Evolutionary conservation across 1,284 basidiomycete species (phyloP), one percentile per base, ranked within the genome.

Genomic region (Stereum hirsutum): DNA sequence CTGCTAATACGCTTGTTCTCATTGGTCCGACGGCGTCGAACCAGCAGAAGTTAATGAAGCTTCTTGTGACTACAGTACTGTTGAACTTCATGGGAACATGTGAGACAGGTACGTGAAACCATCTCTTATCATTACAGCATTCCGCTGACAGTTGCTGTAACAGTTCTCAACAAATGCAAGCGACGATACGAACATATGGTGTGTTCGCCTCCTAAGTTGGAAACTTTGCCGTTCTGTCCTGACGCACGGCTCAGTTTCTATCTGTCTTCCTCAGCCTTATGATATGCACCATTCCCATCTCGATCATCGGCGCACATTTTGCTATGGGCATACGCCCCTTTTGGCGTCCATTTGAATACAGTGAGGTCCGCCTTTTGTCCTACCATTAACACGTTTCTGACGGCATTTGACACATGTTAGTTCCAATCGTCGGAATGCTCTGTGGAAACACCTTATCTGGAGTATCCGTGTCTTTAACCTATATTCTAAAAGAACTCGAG

Each of bases 351-450:
- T 78, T 81, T 34, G 80, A 89, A 59, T 91, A 81, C 52, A 81
- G 87, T 89, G 49, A 45, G 75, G 56, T 11, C 17, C 21, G n/a
- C n/a, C n/a, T n/a, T n/a, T n/a, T n/a, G n/a, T n/a, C n/a, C n/a
- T n/a, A n/a, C n/a, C n/a, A n/a, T n/a, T n/a, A n/a, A n/a, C n/a
- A n/a, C n/a, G n/a, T n/a, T n/a, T n/a, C n/a, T n/a, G n/a, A n/a
- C n/a, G n/a, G n/a, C n/a, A n/a, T n/a, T n/a, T n/a, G n/a, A n/a
- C n/a, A n/a, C n/a, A n/a, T n/a, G n/a, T 6, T 45, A 90, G 88
- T 91, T 45, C 88, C 88, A 8, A 75, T 90, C 40, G 71, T 90
- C 7, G 89, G 89, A n/a, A 91, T 92, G 89, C 68, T 91, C 2
- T 85, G 88, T 40, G 89, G 89, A 4, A 78, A 74, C 47, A 81